Percentiles rank a stretch among this genome's conserved stretches.
Conservation (phyloP, 2,329 filamentous ascomycete genomes). For the Fusarium stilboides region DNA sequence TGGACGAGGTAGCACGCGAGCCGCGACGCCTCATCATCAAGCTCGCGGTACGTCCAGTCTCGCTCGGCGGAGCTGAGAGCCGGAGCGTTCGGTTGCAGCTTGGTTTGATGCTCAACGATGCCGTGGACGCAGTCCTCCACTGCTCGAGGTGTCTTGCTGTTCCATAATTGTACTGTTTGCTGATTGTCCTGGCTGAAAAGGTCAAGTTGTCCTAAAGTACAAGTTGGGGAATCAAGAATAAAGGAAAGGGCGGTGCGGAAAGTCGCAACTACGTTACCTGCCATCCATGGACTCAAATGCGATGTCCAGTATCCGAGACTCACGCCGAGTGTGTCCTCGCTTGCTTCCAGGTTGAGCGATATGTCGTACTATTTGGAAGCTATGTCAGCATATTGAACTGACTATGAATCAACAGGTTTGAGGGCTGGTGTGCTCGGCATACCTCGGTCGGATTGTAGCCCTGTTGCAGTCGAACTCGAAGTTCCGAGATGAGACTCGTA, state of each 20-base stretch:
- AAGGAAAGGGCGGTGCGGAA: conserved; percentile 18
- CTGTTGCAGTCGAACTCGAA: conserved; percentile 16
- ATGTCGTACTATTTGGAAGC: conserved; percentile 17
- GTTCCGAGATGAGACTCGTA: conserved; percentile 17
- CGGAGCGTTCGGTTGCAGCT: conserved; percentile 16
- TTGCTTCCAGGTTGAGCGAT: conserved; percentile 16
- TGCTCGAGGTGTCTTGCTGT: conserved; percentile 17
- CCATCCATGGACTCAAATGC: conserved; percentile 17
- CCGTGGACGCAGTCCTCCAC: conserved; percentile 16
- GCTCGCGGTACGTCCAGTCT: conserved; percentile 16
- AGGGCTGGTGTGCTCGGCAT: conserved; percentile 15
- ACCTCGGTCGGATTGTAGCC: conserved; percentile 19
- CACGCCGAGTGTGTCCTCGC: conserved; percentile 17
- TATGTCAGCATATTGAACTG: conserved; percentile 17
- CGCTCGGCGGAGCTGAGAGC: conserved; percentile 16
- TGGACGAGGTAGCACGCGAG: conserved; percentile 15
- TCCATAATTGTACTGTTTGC: conserved; percentile 16
- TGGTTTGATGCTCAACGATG: conserved; percentile 17
- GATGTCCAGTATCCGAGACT: conserved; percentile 19
- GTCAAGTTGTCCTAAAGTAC: conserved; percentile 21
- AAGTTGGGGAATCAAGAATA: conserved; percentile 19
- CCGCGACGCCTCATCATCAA: conserved; percentile 17
- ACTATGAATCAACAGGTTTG: conserved; percentile 18
- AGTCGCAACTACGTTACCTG: conserved; percentile 18
- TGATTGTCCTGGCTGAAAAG: conserved; percentile 19